Evolutionary conservation across 768 basidiomycete genomes (phyloP), one percentile per base, ranked within the genome.

Genomic region (Suillus bovinus): DNA sequence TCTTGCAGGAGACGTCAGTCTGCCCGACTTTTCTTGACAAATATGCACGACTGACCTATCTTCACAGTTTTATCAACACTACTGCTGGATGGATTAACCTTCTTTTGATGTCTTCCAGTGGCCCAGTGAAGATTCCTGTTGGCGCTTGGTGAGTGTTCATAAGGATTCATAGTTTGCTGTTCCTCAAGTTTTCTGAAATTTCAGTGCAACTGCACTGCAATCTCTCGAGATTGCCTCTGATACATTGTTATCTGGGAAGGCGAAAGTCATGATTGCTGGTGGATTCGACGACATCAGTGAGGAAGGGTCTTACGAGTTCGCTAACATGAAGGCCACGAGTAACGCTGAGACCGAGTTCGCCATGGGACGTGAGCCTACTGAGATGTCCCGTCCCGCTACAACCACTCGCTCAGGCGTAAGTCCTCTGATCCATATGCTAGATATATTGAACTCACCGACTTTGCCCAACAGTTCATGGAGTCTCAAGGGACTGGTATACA

Each of bases 291-390:
- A 99, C 74, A 86, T 99, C 74, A 92, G 90, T 66, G 97, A 99
- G 76, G 97, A 99, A 78, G 97, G 96, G 20, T 98, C 96, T 9
- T 98, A 89, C 75, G 96, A 99, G 76, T 99, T 99, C 77, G 97
- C 95, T 56, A 98, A 99, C 81, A 99, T 99, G 97, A 97, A 98
- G 78, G 97, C 97, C 1, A 99, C 97, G 6, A 94, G 91, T 78
- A 98, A 96, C 71, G 90, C 96, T 1, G 93, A 95, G 76, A 93
- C 93, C 34, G 97, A 99, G 76, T 93, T 98, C 71, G 96, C 96
- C 4, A 97, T 97, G 91, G 97, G 97, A 64, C 95, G 97, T 68
- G 97, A 99, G 76, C 96, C 97, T 7, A 94, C 93, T 42, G 97
- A 99, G 76, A 96, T 99, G 91, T 99, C 97, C 52, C 90, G 97